Evolutionary conservation across 2,329 filamentous ascomycete genomes (phyloP).

Genomic region (Fusarium udum): DNA sequence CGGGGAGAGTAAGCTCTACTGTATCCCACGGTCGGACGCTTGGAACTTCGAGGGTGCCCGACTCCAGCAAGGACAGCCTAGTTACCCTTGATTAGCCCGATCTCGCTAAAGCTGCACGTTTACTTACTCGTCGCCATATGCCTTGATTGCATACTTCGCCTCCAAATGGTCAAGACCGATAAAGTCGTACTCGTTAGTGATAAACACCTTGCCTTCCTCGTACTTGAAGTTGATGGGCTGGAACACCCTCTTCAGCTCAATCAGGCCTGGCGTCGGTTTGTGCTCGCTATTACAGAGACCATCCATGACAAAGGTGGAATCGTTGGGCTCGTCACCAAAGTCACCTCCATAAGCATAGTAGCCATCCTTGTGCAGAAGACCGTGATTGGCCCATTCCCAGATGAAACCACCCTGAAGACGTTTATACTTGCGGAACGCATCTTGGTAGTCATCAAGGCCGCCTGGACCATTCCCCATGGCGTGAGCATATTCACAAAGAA

Average conservation of each 20-base stretch:
- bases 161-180: not conserved
- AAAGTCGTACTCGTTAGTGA: slow-evolving; percentile 16
- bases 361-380: slow-evolving; percentile 2
- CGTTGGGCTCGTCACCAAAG: slow-evolving; percentile 11
- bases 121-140: not conserved
- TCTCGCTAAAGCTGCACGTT: accelerated
- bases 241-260: slow-evolving; percentile 9
- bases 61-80: not conserved
- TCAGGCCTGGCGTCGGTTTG: not conserved
- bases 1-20: not conserved
- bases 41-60: not conserved
- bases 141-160: not conserved
- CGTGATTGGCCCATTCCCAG: slow-evolving; percentile 21
- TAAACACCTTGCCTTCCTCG: not conserved
- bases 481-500: slow-evolving; percentile 14
- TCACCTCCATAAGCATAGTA: slow-evolving; percentile 17
- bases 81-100: accelerated
- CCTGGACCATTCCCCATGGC: slow-evolving; percentile 6
- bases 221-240: not conserved
- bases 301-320: slow-evolving; percentile 12
- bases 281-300: slow-evolving; percentile 9
- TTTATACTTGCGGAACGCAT: not conserved
- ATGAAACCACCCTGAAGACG: slow-evolving; percentile 11
- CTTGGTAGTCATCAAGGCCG: not conserved
- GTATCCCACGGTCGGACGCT: not conserved